A percentile compares a stretch with the other conserved stretches of the same genome.
These are phyloP conservation scores for Sphagnum tenellum DNA, from an alignment of 225 moss, liverwort and hornwort genomes.

Conservation along the genomic window DNA sequence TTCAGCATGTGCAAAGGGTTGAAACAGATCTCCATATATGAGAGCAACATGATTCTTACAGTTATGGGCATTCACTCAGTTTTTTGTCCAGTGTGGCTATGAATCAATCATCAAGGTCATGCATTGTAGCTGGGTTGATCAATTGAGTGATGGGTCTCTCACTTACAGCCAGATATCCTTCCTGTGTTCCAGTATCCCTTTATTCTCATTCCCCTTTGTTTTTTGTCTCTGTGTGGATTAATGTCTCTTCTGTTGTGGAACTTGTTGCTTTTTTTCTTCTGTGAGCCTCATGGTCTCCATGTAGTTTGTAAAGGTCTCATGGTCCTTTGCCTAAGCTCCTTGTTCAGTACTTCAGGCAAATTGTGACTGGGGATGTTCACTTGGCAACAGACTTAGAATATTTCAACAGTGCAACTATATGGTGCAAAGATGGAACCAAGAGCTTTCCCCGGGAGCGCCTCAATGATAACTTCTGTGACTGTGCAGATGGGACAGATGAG, in stretches of 20 bases:
- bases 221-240: background rate
- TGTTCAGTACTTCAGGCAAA: too few relatives aligned
- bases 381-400: slow-evolving; percentile 32
- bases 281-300: slow-evolving; percentile 8
- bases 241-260: background rate
- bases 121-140: background rate
- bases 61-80: too few relatives aligned
- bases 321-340: too few relatives aligned
- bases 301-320: slow-evolving; percentile 7
- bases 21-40: too few relatives aligned
- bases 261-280: background rate
- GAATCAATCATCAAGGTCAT: background rate
- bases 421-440: slow-evolving; percentile 51
- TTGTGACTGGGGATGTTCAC: slow-evolving; percentile 10
- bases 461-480: slow-evolving; percentile 55
- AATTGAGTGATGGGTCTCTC: too few relatives aligned
- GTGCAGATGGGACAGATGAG: slow-evolving; percentile 56
- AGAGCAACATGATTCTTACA: too few relatives aligned
- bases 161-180: too few relatives aligned
- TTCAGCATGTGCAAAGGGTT: too few relatives aligned
- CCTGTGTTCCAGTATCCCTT: too few relatives aligned
- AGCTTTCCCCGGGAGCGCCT: slow-evolving; percentile 36
- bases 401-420: slow-evolving; percentile 17
- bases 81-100: too few relatives aligned
- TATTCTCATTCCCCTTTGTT: background rate